Base-by-base conservation (phyloP, 2,329 filamentous ascomycete genomes). In the Phialemoniopsis sp. region DNA sequence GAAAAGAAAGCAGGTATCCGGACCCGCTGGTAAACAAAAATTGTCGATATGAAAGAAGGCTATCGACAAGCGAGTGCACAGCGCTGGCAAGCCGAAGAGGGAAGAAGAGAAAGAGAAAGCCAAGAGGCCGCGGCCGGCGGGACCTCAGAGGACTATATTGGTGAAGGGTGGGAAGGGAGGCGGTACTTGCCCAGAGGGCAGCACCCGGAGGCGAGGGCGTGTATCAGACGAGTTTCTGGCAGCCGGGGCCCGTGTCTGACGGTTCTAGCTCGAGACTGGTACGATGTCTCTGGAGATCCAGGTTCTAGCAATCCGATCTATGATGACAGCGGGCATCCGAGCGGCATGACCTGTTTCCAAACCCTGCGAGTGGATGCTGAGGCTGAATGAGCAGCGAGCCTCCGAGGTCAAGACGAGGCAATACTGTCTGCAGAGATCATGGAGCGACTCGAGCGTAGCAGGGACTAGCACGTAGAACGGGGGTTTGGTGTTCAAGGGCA, bases 41-140 rank as follows among this genome's bases (percentile, higher is more conserved):
- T 50, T 54, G 61, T 54, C 63, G 66, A 68, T 66, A 60, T 67
- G 63, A 73, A 72, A 67, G 65, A 74, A 66, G 60, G 66, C 57
- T 72, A 72, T 67, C 67, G 67, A 72, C 66, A 63, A 62, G 61
- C 64, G 64, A 70, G 66, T 69, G 67, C 66, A 64, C 67, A 68
- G 68, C 66, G 64, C 64, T 66, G 60, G 59, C 54, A 52, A 56
- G 41, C 42, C 47, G 49, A 42, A 43, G 49, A 56, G 53, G 49
- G 44, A 57, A 55, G 52, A 55, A 52, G 50, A 47, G 45, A 45
- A 48, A 51, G 56, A 47, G 47, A 47, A 51, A 46, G 52, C 49
- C 43, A 52, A 46, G 40, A 51, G 49, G 47, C 55, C 51, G 44
- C 38, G 43, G 43, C 45, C 42, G 33, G 43, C 43, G 47, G 48